Conservation (phyloP, 2,329 filamentous ascomycete genomes). For the Exophiala dermatitidis region DNA sequence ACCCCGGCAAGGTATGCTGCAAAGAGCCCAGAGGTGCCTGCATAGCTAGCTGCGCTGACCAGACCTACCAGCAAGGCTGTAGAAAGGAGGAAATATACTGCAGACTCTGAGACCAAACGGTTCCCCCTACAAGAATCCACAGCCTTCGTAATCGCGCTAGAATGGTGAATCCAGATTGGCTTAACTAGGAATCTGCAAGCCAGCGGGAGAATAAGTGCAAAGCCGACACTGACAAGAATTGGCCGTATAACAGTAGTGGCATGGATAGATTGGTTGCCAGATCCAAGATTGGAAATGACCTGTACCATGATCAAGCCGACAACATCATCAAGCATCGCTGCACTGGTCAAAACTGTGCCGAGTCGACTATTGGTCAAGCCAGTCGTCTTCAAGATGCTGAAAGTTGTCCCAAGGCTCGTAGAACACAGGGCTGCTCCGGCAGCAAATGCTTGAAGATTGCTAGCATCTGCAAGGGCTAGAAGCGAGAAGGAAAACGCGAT, state of each 20-base stretch:
- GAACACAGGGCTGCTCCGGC: constrained; percentile 67
- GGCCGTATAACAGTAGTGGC: constrained; percentile 44
- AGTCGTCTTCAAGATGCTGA: constrained; percentile 57
- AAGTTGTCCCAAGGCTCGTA: constrained; percentile 66
- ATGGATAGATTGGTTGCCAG: constrained; percentile 30
- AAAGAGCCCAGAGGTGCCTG: constrained; percentile 51
- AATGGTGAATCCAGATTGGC: constrained; percentile 10
- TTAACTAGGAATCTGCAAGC: constrained; percentile 27
- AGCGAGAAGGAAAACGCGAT: constrained; percentile 61
- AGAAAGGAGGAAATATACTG: constrained; percentile 35
- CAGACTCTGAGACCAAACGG: constrained; percentile 24
- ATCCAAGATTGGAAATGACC: constrained; percentile 61
- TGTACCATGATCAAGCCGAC: constrained; percentile 65
- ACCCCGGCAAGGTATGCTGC: constrained; percentile 53
- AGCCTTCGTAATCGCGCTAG: background rate
- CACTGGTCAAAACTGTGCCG: constrained; percentile 59
- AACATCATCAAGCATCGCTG: constrained; percentile 77
- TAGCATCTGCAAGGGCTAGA: constrained; percentile 43
- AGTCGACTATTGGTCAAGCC: constrained; percentile 48
- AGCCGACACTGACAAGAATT: constrained; percentile 43
- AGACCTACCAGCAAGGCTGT: constrained; percentile 41
- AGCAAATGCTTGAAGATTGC: constrained; percentile 58
- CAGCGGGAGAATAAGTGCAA: constrained; percentile 29
- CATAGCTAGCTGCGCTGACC: constrained; percentile 46
- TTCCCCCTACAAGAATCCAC: background rate